phyloP scores from a whole-genome alignment of 139 green algal species.

The Mesotaenium endlicherianum region DNA sequence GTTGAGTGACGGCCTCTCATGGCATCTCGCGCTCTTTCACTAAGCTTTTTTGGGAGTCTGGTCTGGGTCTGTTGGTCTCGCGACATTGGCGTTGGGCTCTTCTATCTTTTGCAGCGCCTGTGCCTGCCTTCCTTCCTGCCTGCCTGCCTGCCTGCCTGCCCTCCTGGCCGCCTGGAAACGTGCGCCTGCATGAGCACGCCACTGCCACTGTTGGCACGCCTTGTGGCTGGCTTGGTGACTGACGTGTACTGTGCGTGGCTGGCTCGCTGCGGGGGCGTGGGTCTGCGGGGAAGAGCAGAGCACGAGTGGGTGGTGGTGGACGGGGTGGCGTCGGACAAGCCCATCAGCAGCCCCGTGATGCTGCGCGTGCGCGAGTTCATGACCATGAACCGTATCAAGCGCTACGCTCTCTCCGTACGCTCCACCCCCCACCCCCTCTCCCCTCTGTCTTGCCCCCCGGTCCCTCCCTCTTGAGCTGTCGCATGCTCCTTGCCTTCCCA shows the following conservation, averaged over 20 bases:
- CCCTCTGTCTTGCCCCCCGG: no score
- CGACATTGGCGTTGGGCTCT: no score
- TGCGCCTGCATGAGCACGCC: no score
- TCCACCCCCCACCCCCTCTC: constrained; percentile 4
- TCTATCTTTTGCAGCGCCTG: neutral
- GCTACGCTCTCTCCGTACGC: constrained; percentile 80
- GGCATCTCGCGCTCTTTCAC: no score
- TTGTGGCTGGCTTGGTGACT: no score
- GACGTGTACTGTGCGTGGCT: no score
- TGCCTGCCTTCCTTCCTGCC: neutral
- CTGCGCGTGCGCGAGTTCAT: constrained; percentile 83
- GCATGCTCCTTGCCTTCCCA: no score
- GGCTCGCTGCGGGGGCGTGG: no score
- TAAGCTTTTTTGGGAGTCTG: neutral
- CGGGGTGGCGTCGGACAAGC: constrained; percentile 68
- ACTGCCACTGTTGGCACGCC: no score
- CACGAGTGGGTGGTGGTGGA: constrained; percentile 89
- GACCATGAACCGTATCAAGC: constrained; percentile 92
- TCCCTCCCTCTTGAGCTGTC: no score
- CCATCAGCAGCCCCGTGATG: constrained; percentile 76
- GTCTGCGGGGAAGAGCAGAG: constrained; percentile 25
- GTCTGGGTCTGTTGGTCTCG: neutral
- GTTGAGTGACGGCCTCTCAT: no score
- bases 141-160: neutral
- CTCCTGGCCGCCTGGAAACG: neutral